Evolutionary conservation across 257 asterid genomes (phyloP), one percentile per base, ranked within the genome.

Genomic region (Knoxia roxburghii): DNA sequence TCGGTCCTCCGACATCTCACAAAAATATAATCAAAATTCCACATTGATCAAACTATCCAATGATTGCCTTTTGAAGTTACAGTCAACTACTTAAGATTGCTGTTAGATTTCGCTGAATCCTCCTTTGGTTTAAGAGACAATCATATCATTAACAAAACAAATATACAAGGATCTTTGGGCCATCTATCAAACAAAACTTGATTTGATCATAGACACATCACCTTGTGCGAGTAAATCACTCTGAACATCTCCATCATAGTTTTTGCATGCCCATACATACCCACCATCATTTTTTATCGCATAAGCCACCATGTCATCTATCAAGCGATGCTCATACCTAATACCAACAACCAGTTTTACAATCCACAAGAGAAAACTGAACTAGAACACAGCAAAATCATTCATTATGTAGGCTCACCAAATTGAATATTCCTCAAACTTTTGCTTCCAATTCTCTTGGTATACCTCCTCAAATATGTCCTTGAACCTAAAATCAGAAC

Each of bases 211-310:
- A 24, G 69, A 45, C 18, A 61, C 21, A 70, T 82, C 80, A 91
- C 98, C 98, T 84, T 91, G 98, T 67, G 96, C 98, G 62, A 91
- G 95, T 73, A 91, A 78, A 87, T 91, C 98, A 84, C 98, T 89
- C 69, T 85, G 98, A 46, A 89, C 98, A 71, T 91, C 98, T 73
- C 98, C 98, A 67, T 91, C 98, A 71, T 91, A 91, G 81, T 91
- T 91, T 69, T 91, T 91, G 83, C 98, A 91, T 37, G 98, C 96
- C 98, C 98, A 91, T 72, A 91, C 98, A 73, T 87, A 89, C 74
- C 95, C 98, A 58, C 98, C 98, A 30, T 87, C 95, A 57, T 96
- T 91, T 85, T 91, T 91, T 74, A 91, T 23, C 6, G 89, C 96
- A 77, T 91, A 91, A 32, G 98, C 98, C 65, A 91, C 98, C 98